phyloP scores from a whole-genome alignment of 306 rosid genomes.

The Pyrus communis region DNA sequence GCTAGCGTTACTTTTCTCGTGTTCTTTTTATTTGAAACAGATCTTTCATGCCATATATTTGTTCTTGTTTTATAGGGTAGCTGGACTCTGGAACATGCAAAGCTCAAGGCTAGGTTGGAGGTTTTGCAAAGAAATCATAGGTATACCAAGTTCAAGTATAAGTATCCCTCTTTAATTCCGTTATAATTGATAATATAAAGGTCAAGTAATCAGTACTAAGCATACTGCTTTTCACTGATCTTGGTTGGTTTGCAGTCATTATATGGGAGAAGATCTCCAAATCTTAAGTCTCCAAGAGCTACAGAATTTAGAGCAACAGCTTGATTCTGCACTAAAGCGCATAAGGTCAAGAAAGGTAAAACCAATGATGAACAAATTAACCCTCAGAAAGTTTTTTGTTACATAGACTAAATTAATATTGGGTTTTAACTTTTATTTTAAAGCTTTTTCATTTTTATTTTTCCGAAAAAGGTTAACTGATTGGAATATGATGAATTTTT shows the following conservation, averaged over 20 bases:
- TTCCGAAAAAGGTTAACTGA: not conserved
- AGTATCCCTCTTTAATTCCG: not conserved
- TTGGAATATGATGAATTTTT: not conserved
- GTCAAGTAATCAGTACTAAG: not conserved
- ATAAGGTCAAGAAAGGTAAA: slow-evolving; percentile 68
- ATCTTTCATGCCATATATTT: not conserved
- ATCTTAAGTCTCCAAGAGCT: slow-evolving; percentile 58
- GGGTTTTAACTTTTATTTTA: not conserved
- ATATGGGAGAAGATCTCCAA: slow-evolving; percentile 70
- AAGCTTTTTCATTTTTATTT: not conserved
- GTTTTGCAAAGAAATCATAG: slow-evolving; percentile 55
- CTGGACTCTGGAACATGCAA: slow-evolving; percentile 77
- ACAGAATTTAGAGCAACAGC: slow-evolving; percentile 81
- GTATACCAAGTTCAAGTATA: slow-evolving; percentile 12
- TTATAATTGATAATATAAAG: not conserved
- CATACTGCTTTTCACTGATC: not conserved
- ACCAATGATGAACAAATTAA: not conserved
- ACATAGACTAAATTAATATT: not conserved
- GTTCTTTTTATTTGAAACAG: not conserved
- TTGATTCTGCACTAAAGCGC: slow-evolving; percentile 74
- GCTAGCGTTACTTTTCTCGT: not conserved
- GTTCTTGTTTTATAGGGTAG: slow-evolving; percentile 35
- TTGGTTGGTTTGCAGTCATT: slow-evolving; percentile 44
- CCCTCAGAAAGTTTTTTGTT: not conserved
- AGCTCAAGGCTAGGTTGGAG: slow-evolving; percentile 79